Evolutionary conservation across 495 filamentous ascomycete genomes (phyloP), one percentile per base, ranked within the genome.

Genomic region (Bacidia gigantensis): DNA sequence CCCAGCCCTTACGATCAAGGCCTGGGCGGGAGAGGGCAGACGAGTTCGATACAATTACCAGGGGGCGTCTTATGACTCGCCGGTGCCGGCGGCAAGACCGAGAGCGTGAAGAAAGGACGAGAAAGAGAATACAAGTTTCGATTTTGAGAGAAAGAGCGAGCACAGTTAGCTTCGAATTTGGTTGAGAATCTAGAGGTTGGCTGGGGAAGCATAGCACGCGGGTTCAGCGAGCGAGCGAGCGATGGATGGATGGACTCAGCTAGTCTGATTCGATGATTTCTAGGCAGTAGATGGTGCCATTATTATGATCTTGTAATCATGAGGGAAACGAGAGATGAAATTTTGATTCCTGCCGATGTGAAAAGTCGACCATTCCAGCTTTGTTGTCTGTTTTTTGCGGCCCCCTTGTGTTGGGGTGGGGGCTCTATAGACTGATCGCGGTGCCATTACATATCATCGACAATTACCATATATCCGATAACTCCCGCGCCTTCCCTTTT

Each of bases 1-100:
- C 35, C 41, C 3, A 50, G 47, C 7, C 52, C 41, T 1, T 42
- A 49, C 2, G 59, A 45, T 23, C 41, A 56, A 21, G 49, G 57
- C 14, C 22, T 59, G 54, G 57, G 60, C 11, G 55, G 60, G 11
- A 54, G 52, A 11, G 60, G 60, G 2, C 52, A 52, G 17, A 45
- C 46, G 41, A 59, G 61, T 38, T 55, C 52, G 20, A 63, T 61
- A 26, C 60, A 59, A 38, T n/a, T 63, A 7, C 59, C 60, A 9
- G 59, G 60, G 12, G 60, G 60, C 9, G 59, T 63, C 11, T 40
- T 63, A 26, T 63, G 50, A 60, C 44, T 44, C 5, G 24, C 46
- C 14, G 45, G 45, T 7, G 24, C 26, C 10, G n/a, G 47, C 41
- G 44, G 25, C 2, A 11, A 24, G 41, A 50, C 17, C 3, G 43